A percentile compares a stretch with the other conserved stretches of the same genome.
phyloP scores from a whole-genome alignment of 1,139 yeast species.

The Yamadazyma triangularis region DNA sequence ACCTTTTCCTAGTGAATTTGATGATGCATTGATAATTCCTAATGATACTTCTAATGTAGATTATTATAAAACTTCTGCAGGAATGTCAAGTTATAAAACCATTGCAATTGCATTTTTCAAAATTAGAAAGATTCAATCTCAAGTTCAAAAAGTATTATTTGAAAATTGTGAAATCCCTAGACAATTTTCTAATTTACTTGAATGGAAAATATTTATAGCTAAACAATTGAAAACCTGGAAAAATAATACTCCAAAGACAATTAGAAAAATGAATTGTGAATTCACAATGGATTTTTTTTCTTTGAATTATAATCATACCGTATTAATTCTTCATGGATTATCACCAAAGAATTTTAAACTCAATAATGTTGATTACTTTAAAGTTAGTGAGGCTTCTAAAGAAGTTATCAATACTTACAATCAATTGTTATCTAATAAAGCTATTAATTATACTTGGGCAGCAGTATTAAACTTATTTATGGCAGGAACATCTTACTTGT shows the following conservation, averaged over 20 bases:
- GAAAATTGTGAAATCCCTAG: slow-evolving; percentile 72
- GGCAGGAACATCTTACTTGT: slow-evolving; percentile 84
- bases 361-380: slow-evolving; percentile 47
- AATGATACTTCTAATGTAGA: slow-evolving; percentile 18
- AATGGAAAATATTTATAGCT: slow-evolving; percentile 56
- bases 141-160: slow-evolving; percentile 66
- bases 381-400: slow-evolving; percentile 61
- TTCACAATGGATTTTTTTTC: slow-evolving; percentile 67
- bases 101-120: slow-evolving; percentile 63
- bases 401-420: slow-evolving; percentile 63
- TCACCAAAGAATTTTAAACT: slow-evolving; percentile 65
- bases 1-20: slow-evolving; percentile 67
- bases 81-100: slow-evolving; percentile 58
- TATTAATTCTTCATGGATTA: slow-evolving; percentile 68
- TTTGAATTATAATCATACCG: slow-evolving; percentile 73
- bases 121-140: slow-evolving; percentile 72
- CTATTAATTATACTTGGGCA: slow-evolving; percentile 87
- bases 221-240: slow-evolving; percentile 60
- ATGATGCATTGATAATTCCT: slow-evolving; percentile 58
- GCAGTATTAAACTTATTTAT: slow-evolving; percentile 84
- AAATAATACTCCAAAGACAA: slow-evolving; percentile 49
- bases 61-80: slow-evolving; percentile 21
- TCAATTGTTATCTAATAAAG: slow-evolving; percentile 49
- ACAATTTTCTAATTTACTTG: slow-evolving; percentile 45
- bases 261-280: slow-evolving; percentile 64